Evolutionary conservation across 345 rosid species (phyloP), one percentile per base, ranked within the genome.

Genomic region (Corchorus capsularis): DNA sequence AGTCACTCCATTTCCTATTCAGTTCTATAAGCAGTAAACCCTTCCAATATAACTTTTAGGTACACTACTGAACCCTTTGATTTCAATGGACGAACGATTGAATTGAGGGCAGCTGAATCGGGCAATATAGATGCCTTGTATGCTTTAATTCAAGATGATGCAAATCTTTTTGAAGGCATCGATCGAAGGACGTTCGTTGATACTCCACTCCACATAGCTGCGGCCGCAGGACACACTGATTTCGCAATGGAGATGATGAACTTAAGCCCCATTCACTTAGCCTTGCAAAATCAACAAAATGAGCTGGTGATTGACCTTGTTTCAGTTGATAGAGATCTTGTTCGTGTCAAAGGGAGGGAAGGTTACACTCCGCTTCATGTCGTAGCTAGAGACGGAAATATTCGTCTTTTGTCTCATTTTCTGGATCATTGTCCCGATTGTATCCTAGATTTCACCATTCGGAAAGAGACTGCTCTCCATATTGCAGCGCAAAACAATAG

Each of bases 211-310:
- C 27, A 27, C 27, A 27, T 61, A 17, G 77, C 89, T 37, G 83
- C 76, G 43, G 45, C 41, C n/a, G n/a, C 35, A 22, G 86, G 89
- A 7, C n/a, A 63, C 16, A 54, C 65, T 41, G 82, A 74, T 20
- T 84, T 66, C 15, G 83, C 85, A 7, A 27, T 60, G 80, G 86
- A 86, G 59, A 39, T 82, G 0, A 65, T 80, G 65, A 77, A 73
- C 69, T 50, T 27, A 35, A 72, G 71, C 13, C 87, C 87, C 11
- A 37, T 84, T 69, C 85, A 84, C 34, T 65, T 84, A 5, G 85
- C 87, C 3, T 39, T 84, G 9, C 73, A 75, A 15, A 55, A 69
- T 0, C 12, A 63, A 4, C 73, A 80, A 2, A 43, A 12, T 6
- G 43, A 77, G 56, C 10, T 76, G 11, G 79, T 53, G 2, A 32